phyloP scores from a whole-genome alignment of 805 yeast species.

The Ogataea naganishii region DNA sequence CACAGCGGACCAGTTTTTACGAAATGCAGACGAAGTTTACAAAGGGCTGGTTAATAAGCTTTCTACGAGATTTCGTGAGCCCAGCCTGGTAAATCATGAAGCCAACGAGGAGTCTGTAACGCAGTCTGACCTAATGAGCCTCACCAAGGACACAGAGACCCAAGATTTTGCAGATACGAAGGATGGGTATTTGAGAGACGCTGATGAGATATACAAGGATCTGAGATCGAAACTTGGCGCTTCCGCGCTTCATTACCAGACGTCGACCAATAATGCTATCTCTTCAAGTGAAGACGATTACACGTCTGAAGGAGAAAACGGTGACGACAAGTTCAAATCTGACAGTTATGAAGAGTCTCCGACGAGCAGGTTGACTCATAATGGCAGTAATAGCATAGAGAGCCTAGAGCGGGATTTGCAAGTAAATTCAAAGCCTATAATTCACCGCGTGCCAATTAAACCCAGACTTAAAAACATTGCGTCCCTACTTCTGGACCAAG shows the following conservation, averaged over 20 bases:
- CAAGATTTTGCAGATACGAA: conserved; percentile 13
- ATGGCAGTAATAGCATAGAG: too few relatives aligned
- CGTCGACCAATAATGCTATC: conserved; percentile 8
- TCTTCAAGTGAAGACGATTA: conserved; percentile 10
- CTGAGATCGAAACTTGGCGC: conserved; percentile 12
- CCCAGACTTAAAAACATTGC: too few relatives aligned
- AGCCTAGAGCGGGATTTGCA: too few relatives aligned
- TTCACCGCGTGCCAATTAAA: too few relatives aligned
- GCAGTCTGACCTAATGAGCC: too few relatives aligned
- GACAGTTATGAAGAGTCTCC: not conserved
- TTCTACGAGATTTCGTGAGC: too few relatives aligned
- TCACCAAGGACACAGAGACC: too few relatives aligned
- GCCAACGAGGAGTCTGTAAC: too few relatives aligned
- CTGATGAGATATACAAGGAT: conserved; percentile 17
- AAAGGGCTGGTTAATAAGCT: not conserved
- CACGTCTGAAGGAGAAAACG: conserved; percentile 14
- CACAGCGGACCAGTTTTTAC: too few relatives aligned
- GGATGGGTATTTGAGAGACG: conserved; percentile 14
- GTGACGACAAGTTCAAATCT: not conserved
- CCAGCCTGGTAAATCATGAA: too few relatives aligned
- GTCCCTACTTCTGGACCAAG: too few relatives aligned
- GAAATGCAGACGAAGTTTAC: not conserved
- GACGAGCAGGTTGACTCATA: not conserved
- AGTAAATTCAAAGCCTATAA: not conserved
- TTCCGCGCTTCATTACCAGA: conserved; percentile 6